Base-by-base conservation (phyloP, 257 asterid genomes). In the Leonotis leonurus region DNA sequence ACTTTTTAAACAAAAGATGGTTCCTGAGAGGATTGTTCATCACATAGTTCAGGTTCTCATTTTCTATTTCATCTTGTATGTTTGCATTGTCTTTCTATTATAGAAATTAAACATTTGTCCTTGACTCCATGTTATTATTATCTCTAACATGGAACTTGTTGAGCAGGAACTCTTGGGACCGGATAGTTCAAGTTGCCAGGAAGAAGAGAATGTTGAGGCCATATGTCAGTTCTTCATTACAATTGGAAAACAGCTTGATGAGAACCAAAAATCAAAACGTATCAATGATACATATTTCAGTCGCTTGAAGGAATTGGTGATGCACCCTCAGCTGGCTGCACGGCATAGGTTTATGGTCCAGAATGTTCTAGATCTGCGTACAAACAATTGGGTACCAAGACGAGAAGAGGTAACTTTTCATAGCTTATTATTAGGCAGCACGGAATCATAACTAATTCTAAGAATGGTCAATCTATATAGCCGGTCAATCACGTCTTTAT, bases 1-100 rank as follows among this genome's bases (percentile, higher is more conserved):
- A 80, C 99, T 93, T 72, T 67, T 93, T 78, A 93, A 93, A 81
- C 99, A 90, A 83, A 93, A 76, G 80, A 93, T 93, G 96, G 97
- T 93, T 67, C 87, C 95, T 0, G 99, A 89, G 77, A 90, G 40
- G 85, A 84, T 93, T 77, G 99, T 89, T 77, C 97, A 89, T 69
- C 99, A 90, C 78, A 93, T 93, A 55, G 97, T 90, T 73, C 90
- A 81, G 97, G 99, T 93, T 75, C 49, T 65, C 40, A 30, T 54
- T 54, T 13, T 21, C 26, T 6, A 21, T 72, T 56, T 56, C 25
- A 11, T 27, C 55, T 49, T 41, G 14, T 22, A 25, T 51, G 36
- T 60, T 6, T 1, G n/a, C 7, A 4, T 51, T 33, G 3, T 48
- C n/a, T 52, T 6, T 52, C 26, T 32, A 12, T 67, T 14, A 32